Conservation (phyloP, 2,329 filamentous ascomycete species). For the Aspergillus sergii region DNA sequence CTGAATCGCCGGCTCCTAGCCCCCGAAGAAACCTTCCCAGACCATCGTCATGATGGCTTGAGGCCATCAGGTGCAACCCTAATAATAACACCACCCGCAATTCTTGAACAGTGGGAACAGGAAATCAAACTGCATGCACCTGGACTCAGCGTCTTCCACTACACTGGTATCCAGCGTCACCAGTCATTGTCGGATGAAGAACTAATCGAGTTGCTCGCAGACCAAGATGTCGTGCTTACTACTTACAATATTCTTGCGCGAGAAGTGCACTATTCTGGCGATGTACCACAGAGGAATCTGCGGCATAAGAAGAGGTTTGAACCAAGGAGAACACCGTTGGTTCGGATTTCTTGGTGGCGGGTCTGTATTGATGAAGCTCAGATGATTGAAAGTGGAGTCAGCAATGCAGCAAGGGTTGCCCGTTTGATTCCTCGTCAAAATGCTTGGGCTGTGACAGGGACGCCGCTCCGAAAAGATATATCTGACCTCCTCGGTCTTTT, state of each 20-base stretch:
- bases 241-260: constrained; percentile 71
- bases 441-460: constrained; percentile 91
- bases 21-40: constrained; percentile 18
- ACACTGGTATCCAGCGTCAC: constrained; percentile 54
- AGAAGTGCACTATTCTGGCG: constrained; percentile 76
- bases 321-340: constrained; percentile 72
- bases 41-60: constrained; percentile 27
- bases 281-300: constrained; percentile 71
- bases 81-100: constrained; percentile 64
- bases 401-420: constrained; percentile 78
- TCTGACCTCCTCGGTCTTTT: constrained; percentile 79
- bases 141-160: constrained; percentile 57
- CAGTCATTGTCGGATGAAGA: constrained; percentile 39
- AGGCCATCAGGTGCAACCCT: constrained; percentile 57
- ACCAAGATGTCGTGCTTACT: constrained; percentile 61
- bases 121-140: constrained; percentile 63
- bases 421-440: constrained; percentile 79
- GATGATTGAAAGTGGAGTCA: constrained; percentile 89
- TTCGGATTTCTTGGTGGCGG: constrained; percentile 85
- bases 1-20: constrained; percentile 36
- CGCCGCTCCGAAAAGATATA: constrained; percentile 79
- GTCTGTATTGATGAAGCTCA: constrained; percentile 73
- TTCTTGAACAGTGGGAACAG: constrained; percentile 65
- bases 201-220: constrained; percentile 50
- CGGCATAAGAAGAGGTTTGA: constrained; percentile 66